Evolutionary conservation across 139 green algal genomes (phyloP).

Genomic region (Coccomyxa sp.): DNA sequence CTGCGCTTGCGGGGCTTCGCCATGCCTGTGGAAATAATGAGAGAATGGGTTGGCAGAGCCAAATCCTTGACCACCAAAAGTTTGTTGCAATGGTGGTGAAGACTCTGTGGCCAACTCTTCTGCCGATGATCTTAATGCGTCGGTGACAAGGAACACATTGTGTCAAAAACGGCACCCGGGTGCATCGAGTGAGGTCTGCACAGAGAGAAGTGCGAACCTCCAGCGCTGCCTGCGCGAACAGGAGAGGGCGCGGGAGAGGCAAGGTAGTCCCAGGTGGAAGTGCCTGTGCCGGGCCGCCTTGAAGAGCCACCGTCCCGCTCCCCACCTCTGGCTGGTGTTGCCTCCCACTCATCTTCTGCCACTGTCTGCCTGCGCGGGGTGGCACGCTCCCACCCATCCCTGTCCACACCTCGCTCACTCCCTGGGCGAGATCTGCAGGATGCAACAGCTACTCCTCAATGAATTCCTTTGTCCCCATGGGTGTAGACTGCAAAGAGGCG

Average conservation of each 20-base stretch:
- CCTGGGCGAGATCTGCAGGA: too few species aligned
- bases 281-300: slow-evolving; percentile 3
- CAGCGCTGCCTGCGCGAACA: slow-evolving; percentile 15
- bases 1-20: slow-evolving; percentile 17
- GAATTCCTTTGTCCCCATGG: too few species aligned
- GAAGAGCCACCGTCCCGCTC: neutral
- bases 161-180: neutral
- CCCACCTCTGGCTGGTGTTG: slow-evolving; percentile 36
- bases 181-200: neutral
- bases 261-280: slow-evolving; percentile 19
- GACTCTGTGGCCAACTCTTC: neutral
- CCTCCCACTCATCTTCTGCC: slow-evolving; percentile 54
- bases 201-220: slow-evolving; percentile 5
- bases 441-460: too few species aligned
- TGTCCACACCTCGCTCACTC: too few species aligned
- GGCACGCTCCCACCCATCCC: slow-evolving; percentile 24
- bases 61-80: neutral
- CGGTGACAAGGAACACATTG: neutral
- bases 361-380: slow-evolving; percentile 7
- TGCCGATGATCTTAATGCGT: neutral
- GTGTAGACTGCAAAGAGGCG: too few species aligned
- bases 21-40: neutral
- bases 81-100: neutral
- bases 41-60: neutral
- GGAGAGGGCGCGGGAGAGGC: slow-evolving; percentile 16